These are phyloP conservation scores for Chaetomiaceae sp. DNA, from an alignment of 2,329 filamentous ascomycete genomes.

Conservation along the genomic window DNA sequence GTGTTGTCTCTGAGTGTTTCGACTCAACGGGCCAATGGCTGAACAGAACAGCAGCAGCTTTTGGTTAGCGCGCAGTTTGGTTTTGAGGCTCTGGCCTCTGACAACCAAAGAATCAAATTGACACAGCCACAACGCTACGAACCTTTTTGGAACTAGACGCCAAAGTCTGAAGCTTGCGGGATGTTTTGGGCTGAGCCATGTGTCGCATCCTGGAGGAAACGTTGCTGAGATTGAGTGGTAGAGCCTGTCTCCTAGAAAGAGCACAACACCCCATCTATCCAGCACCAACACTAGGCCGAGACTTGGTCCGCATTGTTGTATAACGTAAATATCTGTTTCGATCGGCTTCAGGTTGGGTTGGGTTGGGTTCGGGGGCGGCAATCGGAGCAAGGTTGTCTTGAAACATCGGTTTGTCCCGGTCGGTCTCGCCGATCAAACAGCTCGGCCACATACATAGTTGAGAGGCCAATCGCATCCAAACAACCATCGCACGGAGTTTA, in stretches of 20 bases:
- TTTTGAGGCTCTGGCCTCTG: background rate
- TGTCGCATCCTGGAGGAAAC: too few relatives aligned
- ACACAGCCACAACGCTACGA: background rate
- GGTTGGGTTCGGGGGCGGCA: background rate
- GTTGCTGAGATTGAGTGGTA: too few relatives aligned
- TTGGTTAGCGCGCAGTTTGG: background rate
- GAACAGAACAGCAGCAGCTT: background rate
- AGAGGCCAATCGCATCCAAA: slow-evolving; percentile 9
- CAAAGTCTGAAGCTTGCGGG: background rate
- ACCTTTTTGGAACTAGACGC: background rate
- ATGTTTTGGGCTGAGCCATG: too few relatives aligned
- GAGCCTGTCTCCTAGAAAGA: too few relatives aligned
- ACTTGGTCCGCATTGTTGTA: too few relatives aligned
- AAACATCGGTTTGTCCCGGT: slow-evolving; percentile 7
- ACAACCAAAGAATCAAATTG: too few relatives aligned
- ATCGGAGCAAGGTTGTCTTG: slow-evolving; percentile 1
- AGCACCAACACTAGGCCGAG: too few relatives aligned
- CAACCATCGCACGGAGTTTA: background rate
- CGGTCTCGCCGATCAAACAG: slow-evolving; percentile 14
- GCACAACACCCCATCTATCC: too few relatives aligned
- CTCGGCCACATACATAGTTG: background rate
- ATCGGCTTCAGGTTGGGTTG: too few relatives aligned
- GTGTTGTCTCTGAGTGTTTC: background rate
- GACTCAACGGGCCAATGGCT: background rate
- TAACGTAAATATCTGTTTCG: too few relatives aligned